A percentile compares a stretch with the other conserved stretches of the same genome.
Conservation (phyloP, 208 protist species). For the Trypanosoma boissoni region DNA sequence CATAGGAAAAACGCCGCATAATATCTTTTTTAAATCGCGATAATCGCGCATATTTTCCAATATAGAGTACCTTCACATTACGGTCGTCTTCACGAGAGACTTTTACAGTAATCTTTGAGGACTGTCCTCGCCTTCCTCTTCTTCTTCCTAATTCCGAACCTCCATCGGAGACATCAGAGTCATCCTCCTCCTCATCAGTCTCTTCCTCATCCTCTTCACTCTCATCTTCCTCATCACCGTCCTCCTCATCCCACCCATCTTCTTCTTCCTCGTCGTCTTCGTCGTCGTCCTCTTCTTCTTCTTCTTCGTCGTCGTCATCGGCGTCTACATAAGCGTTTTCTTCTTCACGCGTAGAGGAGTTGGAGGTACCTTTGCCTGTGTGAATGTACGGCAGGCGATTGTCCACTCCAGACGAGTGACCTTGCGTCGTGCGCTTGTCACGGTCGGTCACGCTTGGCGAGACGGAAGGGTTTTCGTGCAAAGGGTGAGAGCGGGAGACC, state of each 20-base stretch:
- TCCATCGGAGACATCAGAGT: slow-evolving; percentile 22
- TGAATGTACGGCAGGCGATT: too few species aligned
- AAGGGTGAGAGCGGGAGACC: too few species aligned
- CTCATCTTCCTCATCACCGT: slow-evolving; percentile 12
- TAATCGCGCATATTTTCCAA: slow-evolving; percentile 38
- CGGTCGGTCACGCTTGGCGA: too few species aligned
- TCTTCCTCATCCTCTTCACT: slow-evolving; percentile 20
- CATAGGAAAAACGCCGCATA: slow-evolving; percentile 69
- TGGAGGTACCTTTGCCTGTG: too few species aligned
- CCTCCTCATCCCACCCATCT: slow-evolving; percentile 8
- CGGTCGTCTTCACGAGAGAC: slow-evolving; percentile 70
- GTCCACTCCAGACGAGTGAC: too few species aligned
- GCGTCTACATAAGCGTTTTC: slow-evolving; percentile 6
- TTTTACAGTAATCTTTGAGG: slow-evolving; percentile 46
- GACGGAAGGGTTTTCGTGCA: too few species aligned
- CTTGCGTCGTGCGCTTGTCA: too few species aligned
- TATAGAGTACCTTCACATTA: slow-evolving; percentile 70
- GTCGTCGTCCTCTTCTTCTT: slow-evolving; percentile 5
- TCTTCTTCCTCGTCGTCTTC: slow-evolving; percentile 22
- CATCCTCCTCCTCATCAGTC: slow-evolving; percentile 28
- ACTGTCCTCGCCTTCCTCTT: slow-evolving; percentile 14
- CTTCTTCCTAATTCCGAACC: slow-evolving; percentile 11
- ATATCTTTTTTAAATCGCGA: slow-evolving; percentile 43
- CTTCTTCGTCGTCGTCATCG: slow-evolving; percentile 18
- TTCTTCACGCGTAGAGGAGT: not conserved